A percentile compares a stretch with the other conserved stretches of the same genome.
These are phyloP conservation scores for Glarea lozoyensis DNA, from an alignment of 495 filamentous ascomycete species.

Conservation along the genomic window DNA sequence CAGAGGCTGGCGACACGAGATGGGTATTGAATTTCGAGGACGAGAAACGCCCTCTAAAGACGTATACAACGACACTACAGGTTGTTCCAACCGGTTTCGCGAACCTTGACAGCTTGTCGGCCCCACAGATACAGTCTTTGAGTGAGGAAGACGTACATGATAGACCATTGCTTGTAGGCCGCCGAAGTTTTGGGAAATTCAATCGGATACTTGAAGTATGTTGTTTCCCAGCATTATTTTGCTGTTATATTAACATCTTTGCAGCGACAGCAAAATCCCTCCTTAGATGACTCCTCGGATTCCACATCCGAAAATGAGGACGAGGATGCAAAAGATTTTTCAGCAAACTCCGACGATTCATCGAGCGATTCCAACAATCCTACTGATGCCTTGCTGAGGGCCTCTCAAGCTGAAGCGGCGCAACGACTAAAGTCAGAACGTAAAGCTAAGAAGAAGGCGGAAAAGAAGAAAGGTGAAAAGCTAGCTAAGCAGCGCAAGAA, in stretches of 20 bases:
- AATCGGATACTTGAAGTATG: slow-evolving; percentile 25
- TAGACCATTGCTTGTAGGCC: slow-evolving; percentile 24
- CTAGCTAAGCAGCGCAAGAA: slow-evolving; percentile 43
- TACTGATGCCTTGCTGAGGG: slow-evolving; percentile 25
- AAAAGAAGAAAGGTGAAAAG: slow-evolving; percentile 31
- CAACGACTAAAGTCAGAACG: slow-evolving; percentile 20
- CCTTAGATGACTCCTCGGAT: slow-evolving; percentile 25
- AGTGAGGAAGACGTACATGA: slow-evolving; percentile 16
- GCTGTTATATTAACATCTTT: slow-evolving; percentile 10
- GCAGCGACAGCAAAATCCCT: slow-evolving; percentile 17
- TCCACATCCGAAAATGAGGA: slow-evolving; percentile 27
- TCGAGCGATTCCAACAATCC: slow-evolving; percentile 27
- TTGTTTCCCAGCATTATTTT: neutral
- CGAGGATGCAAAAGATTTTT: slow-evolving; percentile 17
- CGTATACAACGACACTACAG: slow-evolving; percentile 10
- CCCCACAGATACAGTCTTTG: neutral
- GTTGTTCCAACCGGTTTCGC: slow-evolving; percentile 36
- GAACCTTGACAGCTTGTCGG: slow-evolving; percentile 26
- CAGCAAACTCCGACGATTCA: no score
- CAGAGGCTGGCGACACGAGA: slow-evolving; percentile 71
- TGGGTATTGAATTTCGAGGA: slow-evolving; percentile 66
- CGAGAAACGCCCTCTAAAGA: slow-evolving; percentile 3
- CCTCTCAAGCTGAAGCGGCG: slow-evolving; percentile 16
- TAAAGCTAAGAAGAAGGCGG: slow-evolving; percentile 21
- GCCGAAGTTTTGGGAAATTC: slow-evolving; percentile 37